Evolutionary conservation across 2,329 filamentous ascomycete genomes (phyloP).

Genomic region (Colletotrichum karsti): DNA sequence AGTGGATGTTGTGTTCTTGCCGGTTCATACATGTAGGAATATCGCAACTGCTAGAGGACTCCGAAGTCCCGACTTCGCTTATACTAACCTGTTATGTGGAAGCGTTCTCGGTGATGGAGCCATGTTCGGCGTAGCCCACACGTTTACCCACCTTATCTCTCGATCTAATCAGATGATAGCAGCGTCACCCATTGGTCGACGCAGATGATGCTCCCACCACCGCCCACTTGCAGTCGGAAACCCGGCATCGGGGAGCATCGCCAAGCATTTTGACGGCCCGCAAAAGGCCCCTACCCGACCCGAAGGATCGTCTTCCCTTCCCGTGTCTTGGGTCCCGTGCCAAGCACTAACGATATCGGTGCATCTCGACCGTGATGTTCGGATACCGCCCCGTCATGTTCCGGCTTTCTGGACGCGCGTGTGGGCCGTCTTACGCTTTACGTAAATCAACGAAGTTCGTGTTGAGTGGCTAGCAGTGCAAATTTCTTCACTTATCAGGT

Average conservation of each 20-base stretch:
- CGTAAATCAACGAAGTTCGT: not conserved
- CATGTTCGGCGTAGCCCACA: not conserved
- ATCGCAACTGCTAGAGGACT: too few species aligned
- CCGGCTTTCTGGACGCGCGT: not conserved
- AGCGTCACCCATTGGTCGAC: not conserved
- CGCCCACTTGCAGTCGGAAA: not conserved
- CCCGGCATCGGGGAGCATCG: slow-evolving; percentile 1
- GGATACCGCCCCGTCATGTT: not conserved
- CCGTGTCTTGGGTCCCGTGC: not conserved
- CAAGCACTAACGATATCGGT: slow-evolving; percentile 1
- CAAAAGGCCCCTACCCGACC: not conserved
- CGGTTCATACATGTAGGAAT: too few species aligned
- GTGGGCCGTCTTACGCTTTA: not conserved
- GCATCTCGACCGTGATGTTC: not conserved
- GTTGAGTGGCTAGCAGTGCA: not conserved
- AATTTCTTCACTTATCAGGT: not conserved
- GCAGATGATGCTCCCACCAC: not conserved
- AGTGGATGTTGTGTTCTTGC: too few species aligned
- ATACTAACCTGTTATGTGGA: not conserved
- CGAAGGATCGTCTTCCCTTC: slow-evolving; percentile 1
- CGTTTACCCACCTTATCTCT: not conserved
- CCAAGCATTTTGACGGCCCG: not conserved
- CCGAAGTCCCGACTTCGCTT: too few species aligned
- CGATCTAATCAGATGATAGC: slow-evolving; percentile 3
- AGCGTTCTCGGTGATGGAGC: not conserved